Conservation (phyloP, 192 early-diverging fungal species). For the Coemansia sp. region DNA sequence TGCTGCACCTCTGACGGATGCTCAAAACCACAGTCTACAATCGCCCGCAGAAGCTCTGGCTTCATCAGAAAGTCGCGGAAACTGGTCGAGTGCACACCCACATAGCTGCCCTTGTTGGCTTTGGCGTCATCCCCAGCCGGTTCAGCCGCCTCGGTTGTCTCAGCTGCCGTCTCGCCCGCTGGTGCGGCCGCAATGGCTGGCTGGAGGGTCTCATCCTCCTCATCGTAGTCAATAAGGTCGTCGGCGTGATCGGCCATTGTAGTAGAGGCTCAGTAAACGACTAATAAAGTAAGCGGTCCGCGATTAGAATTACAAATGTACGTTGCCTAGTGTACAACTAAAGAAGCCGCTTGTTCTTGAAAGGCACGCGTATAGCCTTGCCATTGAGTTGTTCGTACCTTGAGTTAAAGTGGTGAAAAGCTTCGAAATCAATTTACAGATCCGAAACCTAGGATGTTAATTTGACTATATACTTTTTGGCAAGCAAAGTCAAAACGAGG, state of each 20-base stretch:
- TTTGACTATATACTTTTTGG: background rate
- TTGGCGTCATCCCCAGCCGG: slow-evolving; percentile 60
- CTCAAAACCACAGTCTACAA: slow-evolving; percentile 98
- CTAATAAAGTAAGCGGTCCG: background rate
- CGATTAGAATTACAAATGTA: background rate
- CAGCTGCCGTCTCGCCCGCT: slow-evolving; percentile 32
- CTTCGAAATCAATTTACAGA: background rate
- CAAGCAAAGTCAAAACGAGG: background rate
- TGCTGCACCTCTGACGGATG: slow-evolving; percentile 99
- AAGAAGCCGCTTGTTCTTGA: background rate
- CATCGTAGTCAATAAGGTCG: slow-evolving; percentile 96
- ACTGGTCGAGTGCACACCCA: slow-evolving; percentile 96
- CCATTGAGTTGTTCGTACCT: background rate
- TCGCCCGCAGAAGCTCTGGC: slow-evolving; percentile 91
- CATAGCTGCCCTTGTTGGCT: slow-evolving; percentile 96
- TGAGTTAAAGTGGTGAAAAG: background rate
- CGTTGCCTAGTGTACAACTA: background rate
- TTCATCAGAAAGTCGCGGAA: slow-evolving; percentile 98
- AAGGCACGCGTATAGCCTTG: background rate
- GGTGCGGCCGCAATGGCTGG: slow-evolving; percentile 47
- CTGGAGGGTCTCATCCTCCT: slow-evolving; percentile 74
- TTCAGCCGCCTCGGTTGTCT: slow-evolving; percentile 35
- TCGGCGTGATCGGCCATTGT: slow-evolving; percentile 69
- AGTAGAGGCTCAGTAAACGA: background rate
- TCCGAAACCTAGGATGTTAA: background rate